These are phyloP conservation scores for Penicillium sclerotiorum DNA, from an alignment of 2,329 filamentous ascomycete genomes.

Conservation along the genomic window DNA sequence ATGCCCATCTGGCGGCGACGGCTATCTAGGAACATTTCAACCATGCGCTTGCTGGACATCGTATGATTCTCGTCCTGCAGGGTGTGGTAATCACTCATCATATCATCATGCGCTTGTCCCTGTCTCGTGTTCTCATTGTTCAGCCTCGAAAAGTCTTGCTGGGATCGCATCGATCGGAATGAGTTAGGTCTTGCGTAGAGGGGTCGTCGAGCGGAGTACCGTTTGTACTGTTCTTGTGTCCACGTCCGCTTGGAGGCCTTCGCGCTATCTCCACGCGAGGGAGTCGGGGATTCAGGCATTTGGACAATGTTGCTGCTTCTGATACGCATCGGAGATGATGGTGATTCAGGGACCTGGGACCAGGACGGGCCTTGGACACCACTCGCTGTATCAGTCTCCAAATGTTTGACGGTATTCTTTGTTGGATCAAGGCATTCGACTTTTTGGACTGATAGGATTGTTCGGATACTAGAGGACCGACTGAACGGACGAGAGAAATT, in stretches of 20 bases:
- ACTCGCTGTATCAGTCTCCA: not conserved
- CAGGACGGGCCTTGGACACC: slow-evolving; percentile 1
- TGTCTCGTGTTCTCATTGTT: slow-evolving; percentile 36
- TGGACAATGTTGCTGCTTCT: slow-evolving; percentile 24
- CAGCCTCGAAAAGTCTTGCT: slow-evolving; percentile 18
- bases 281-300: slow-evolving; percentile 35
- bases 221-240: slow-evolving; percentile 24
- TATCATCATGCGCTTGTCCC: slow-evolving; percentile 17
- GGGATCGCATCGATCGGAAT: slow-evolving; percentile 31
- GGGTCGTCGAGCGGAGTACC: slow-evolving; percentile 26
- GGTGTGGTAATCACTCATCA: slow-evolving; percentile 21
- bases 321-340: slow-evolving; percentile 27
- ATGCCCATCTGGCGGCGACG: slow-evolving; percentile 30
- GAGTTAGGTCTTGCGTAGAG: slow-evolving; percentile 26
- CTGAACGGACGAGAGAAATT: slow-evolving; percentile 44
- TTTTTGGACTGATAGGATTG: slow-evolving; percentile 19
- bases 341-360: not conserved
- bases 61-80: slow-evolving; percentile 27
- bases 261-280: slow-evolving; percentile 18
- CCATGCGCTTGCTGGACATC: slow-evolving; percentile 41
- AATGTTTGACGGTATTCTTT: not conserved
- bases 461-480: slow-evolving; percentile 35
- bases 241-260: slow-evolving; percentile 23
- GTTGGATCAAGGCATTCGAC: slow-evolving; percentile 4
- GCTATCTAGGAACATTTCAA: slow-evolving; percentile 40